Evolutionary conservation across 345 rosid genomes (phyloP), one percentile per base, ranked within the genome.

Genomic region (Erucastrum elatum): DNA sequence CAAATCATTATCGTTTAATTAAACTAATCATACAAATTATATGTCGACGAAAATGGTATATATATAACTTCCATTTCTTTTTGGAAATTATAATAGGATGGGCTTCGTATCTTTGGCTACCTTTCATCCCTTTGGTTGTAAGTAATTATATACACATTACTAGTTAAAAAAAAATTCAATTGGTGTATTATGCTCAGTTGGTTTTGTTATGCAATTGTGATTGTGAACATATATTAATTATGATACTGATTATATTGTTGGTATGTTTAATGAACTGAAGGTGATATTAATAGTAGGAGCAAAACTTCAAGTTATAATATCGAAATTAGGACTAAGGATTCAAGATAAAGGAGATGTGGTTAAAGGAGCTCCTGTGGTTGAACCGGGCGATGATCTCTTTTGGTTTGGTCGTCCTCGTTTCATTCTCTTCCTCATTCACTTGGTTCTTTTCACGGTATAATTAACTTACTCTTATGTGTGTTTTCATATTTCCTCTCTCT

Each of bases 371-470:
- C 99, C 98, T 0, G 84, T 95, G 53, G 99, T 95, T 81, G 84
- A 88, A 82, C 99, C 96, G 5, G 90, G 91, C 0, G 96, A 95
- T 72, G 91, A 93, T 7, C 97, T 95, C 66, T 95, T 95, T 91
- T 95, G 99, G 99, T 93, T 95, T 7, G 89, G 97, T 15, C 86
- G 89, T 9, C 98, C 99, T 0, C 92, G 88, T 59, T 81, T 95
- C 75, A 74, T 95, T 64, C 98, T 95, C 81, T 89, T 88, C 67
- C 91, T 95, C 75, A 88, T 95, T 79, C 97, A 93, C 78, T 46
- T 93, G 15, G 91, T 86, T 71, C 97, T 95, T 73, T 95, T 95
- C 81, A 92, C 89, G 98, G 97, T 92, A 86, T 51, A 51, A 51
- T 51, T 51, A 6, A 6, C 2, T 51, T 51, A 51, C 56, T 15